Percentiles rank a stretch among this genome's conserved stretches.
Conservation (phyloP, 2,329 filamentous ascomycete species). For the Curvularia spicifera region DNA sequence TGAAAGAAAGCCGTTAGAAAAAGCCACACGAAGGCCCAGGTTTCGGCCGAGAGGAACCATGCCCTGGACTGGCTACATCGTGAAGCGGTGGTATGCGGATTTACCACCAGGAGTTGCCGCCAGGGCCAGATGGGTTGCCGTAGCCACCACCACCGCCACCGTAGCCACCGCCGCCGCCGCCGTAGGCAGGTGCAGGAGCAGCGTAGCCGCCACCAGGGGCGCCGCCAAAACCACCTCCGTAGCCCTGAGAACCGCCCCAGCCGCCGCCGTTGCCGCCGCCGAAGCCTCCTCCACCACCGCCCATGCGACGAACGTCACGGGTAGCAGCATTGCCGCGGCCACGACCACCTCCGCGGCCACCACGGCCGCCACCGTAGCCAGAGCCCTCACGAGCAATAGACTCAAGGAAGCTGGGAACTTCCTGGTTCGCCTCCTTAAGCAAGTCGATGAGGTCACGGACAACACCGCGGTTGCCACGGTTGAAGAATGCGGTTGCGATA, state of each 20-base stretch:
- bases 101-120: slow-evolving; percentile 74
- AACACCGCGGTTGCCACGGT: slow-evolving; percentile 97
- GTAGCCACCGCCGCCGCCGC: slow-evolving; percentile 47
- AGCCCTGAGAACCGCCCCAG: slow-evolving; percentile 29
- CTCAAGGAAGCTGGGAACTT: slow-evolving; percentile 92
- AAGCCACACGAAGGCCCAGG: slow-evolving; percentile 33
- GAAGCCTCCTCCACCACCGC: slow-evolving; percentile 61
- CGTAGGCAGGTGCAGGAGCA: slow-evolving; percentile 56
- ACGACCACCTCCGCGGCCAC: slow-evolving; percentile 71
- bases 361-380: slow-evolving; percentile 75
- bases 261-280: slow-evolving; percentile 58
- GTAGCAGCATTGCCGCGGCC: slow-evolving; percentile 73
- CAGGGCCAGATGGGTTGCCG: slow-evolving; percentile 70
- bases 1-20: slow-evolving; percentile 29
- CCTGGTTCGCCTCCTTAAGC: slow-evolving; percentile 98
- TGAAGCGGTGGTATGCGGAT: slow-evolving; percentile 27
- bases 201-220: slow-evolving; percentile 51
- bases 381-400: slow-evolving; percentile 95
- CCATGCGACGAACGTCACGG: slow-evolving; percentile 79
- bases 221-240: slow-evolving; percentile 65
- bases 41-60: slow-evolving; percentile 30
- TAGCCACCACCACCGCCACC: slow-evolving; percentile 61
- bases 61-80: slow-evolving; percentile 40
- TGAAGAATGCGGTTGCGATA: slow-evolving; percentile 99
- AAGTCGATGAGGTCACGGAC: slow-evolving; percentile 97